Percentiles rank a stretch among this genome's conserved stretches.
Evolutionary conservation across 805 yeast species (phyloP).

Genomic region (Saturnispora mendoncae): DNA sequence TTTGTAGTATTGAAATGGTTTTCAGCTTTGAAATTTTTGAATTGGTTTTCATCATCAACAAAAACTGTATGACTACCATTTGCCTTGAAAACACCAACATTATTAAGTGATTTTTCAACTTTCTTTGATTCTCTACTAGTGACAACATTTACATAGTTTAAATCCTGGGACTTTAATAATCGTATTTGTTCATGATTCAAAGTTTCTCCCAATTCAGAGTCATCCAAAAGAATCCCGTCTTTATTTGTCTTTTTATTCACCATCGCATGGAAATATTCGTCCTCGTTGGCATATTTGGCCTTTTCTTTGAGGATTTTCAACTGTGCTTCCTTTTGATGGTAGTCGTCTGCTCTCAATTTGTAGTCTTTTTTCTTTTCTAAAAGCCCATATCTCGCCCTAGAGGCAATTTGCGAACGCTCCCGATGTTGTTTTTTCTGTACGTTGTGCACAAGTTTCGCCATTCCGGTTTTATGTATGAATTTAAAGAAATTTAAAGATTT

Average conservation of each 20-base stretch:
- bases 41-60: constrained; percentile 55
- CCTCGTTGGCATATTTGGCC: constrained; percentile 73
- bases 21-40: constrained; percentile 53
- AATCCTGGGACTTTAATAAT: constrained; percentile 83
- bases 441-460: constrained; percentile 80
- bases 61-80: constrained; percentile 77
- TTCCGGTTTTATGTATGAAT: constrained; percentile 20
- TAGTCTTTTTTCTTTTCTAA: constrained; percentile 90
- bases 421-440: constrained; percentile 94
- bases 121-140: constrained; percentile 60
- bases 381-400: constrained; percentile 68
- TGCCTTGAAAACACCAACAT: constrained; percentile 40
- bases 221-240: constrained; percentile 57
- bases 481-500: neutral
- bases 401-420: constrained; percentile 82
- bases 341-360: constrained; percentile 46
- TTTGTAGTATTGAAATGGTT: constrained; percentile 63
- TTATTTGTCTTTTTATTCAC: constrained; percentile 56
- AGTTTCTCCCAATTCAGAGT: constrained; percentile 48
- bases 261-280: constrained; percentile 96
- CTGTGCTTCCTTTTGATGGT: constrained; percentile 50
- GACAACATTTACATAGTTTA: constrained; percentile 72
- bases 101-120: constrained; percentile 47
- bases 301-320: constrained; percentile 65
- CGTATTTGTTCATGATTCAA: constrained; percentile 69